Evolutionary conservation across 345 rosid species (phyloP), one percentile per base, ranked within the genome.

Genomic region (Alliaria petiolata): DNA sequence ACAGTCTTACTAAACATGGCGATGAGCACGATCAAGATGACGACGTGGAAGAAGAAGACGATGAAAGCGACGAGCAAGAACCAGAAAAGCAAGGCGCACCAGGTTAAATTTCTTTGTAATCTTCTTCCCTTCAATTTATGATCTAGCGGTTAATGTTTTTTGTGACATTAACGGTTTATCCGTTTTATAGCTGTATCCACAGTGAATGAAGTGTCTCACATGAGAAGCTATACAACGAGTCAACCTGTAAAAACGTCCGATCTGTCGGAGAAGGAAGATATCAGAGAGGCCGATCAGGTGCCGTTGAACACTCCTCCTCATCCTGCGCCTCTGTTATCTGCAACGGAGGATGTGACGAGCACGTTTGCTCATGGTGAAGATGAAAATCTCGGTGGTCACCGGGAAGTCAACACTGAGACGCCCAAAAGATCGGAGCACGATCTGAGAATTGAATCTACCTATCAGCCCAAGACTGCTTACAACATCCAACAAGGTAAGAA

Each of bases 401-500:
- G 64, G 2, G 78, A 78, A 50, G 76, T 81, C 64, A 79, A 77
- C 63, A 8, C 74, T 25, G 83, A 77, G 9, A 38, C 26, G 7
- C 82, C 86, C 3, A 55, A 30, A 20, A 78, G 71, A 15, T 77
- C 67, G 85, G 80, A 64, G 85, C 85, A 87, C 44, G 96, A 85
- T 58, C 73, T 11, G 16, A 26, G 45, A 43, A 52, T 12, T 56
- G 80, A 83, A 25, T 74, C 89, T 1, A 83, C 80, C 68, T 75
- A 83, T 69, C 76, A 79, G 70, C 43, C 87, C 31, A 86, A 88
- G 62, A 83, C 67, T 67, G 82, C 85, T 5, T 11, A 47, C 25
- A 31, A 25, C 26, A 70, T 77, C 1, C 69, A 58, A 26, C 6
- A 76, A 35, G 93, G 97, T 80, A 74, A 60, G 38, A 57, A 22